Base-by-base conservation (phyloP, 495 filamentous ascomycete species). In the Xylaria palmicola region DNA sequence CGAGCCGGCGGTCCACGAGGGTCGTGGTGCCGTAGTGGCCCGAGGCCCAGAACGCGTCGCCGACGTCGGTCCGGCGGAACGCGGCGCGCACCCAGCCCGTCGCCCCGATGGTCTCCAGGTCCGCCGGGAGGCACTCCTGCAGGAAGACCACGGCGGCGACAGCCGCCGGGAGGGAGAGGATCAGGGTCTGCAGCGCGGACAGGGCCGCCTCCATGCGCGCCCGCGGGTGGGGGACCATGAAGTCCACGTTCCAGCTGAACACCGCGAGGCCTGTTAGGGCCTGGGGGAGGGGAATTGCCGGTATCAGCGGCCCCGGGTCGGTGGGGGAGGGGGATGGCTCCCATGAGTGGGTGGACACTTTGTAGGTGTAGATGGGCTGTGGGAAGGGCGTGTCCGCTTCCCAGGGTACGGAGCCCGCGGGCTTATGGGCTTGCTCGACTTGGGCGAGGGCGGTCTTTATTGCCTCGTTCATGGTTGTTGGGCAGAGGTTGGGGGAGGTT, bases 201-300 rank as follows among this genome's bases (percentile, higher is more conserved):
- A 84, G 60, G 1, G 76, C 81, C 34, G 69, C 69, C 2, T 48
- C 32, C 79, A 83, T 84, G 4, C 82, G 72, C 24, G 69, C 64
- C 15, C 70, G 53, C 19, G 56, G 56, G 45, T 69, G 65, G 0
- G 71, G 74, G 5, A 71, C 64, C 67, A 76, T 75, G 64, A 81
- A 76, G 54, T 85, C 81, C 59, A 85, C 80, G 65, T 84, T 84
- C 81, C 81, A 83, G 60, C 69, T 73, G 17, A 52, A 67, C 17
- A 68, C 32, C 20, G 59, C 48, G 1, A 71, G 58, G 3, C 64
- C 66, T 0, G 9, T 40, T 13, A 69, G 58, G 17, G 30, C 48
- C 3, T 19, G 2, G 50, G 29, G 10, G 13, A 13, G 13, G 32
- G 13, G 32, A 24, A 20, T 9, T 9, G 26, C 20, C 1, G 13